phyloP scores from a whole-genome alignment of 331 rosid species.

The Acacia pycnantha region DNA sequence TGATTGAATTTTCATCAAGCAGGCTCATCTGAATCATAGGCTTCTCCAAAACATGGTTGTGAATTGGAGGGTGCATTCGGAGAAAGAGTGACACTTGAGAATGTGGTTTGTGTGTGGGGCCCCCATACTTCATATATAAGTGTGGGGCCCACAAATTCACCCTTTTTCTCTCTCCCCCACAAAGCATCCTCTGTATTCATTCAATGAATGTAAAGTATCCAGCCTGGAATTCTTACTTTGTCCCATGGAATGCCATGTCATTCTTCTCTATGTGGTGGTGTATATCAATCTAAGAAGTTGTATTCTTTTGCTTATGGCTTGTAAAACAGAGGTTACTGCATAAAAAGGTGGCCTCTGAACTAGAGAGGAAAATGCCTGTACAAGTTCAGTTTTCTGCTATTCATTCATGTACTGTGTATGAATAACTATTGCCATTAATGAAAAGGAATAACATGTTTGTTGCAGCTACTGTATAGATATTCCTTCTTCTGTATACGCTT shows the following conservation, averaged over 20 bases:
- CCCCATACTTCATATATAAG: neutral
- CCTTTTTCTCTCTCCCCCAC: neutral
- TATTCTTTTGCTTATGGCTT: neutral
- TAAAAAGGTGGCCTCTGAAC: neutral
- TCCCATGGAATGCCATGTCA: neutral
- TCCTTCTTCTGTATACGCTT: neutral
- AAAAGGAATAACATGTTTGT: neutral
- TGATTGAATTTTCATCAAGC: conserved; percentile 29
- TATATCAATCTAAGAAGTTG: neutral
- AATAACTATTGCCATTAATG: neutral
- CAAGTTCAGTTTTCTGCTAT: neutral
- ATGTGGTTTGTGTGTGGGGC: neutral
- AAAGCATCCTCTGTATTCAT: neutral
- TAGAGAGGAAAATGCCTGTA: neutral
- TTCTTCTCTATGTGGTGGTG: neutral
- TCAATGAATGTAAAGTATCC: neutral
- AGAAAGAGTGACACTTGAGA: neutral
- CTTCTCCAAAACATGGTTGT: conserved; percentile 17
- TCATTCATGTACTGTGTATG: neutral
- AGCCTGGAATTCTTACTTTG: too few relatives aligned
- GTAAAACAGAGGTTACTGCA: neutral
- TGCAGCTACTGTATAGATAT: neutral
- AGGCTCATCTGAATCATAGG: conserved; percentile 5
- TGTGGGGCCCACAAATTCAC: neutral
- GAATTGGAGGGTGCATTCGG: neutral